A percentile compares a stretch with the other conserved stretches of the same genome.
These are phyloP conservation scores for Puccinia novopanici DNA, from an alignment of 1,284 basidiomycete genomes.

Conservation along the genomic window DNA sequence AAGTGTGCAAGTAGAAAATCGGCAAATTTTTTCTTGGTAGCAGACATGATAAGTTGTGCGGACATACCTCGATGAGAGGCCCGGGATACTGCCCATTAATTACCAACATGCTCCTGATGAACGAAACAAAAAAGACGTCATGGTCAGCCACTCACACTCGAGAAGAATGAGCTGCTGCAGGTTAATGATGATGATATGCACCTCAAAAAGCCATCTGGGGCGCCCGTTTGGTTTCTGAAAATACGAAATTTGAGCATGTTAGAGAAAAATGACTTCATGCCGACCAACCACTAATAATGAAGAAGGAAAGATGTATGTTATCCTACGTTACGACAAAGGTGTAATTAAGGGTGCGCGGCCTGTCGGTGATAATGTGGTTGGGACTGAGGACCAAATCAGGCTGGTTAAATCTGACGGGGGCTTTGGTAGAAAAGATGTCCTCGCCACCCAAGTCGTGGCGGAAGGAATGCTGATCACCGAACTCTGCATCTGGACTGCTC, in stretches of 20 bases:
- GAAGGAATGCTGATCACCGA: too few species aligned
- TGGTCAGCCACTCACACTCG: neutral
- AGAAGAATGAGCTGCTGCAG: neutral
- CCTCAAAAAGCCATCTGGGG: constrained; percentile 31
- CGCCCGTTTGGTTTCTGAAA: constrained; percentile 21
- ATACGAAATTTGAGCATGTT: too few species aligned
- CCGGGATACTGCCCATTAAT: constrained; percentile 65
- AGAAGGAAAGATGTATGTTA: neutral
- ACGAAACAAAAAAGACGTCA: neutral
- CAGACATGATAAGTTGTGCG: constrained; percentile 55
- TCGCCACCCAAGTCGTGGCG: constrained; percentile 1
- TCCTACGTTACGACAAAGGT: constrained; percentile 35
- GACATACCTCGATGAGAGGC: constrained; percentile 64
- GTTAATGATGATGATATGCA: neutral
- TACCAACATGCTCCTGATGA: constrained; percentile 59
- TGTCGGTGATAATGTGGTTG: constrained; percentile 23
- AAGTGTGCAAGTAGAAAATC: neutral
- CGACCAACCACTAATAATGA: too few species aligned
- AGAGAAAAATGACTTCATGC: neutral
- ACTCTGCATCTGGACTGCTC: too few species aligned
- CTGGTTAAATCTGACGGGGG: constrained; percentile 21
- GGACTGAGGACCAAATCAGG: constrained; percentile 19
- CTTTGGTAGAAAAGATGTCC: constrained; percentile 18
- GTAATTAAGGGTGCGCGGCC: constrained; percentile 16
- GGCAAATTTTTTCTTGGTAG: too few species aligned